Evolutionary conservation across 305 asterid species (phyloP).

Genomic region (Solanum chacoense): DNA sequence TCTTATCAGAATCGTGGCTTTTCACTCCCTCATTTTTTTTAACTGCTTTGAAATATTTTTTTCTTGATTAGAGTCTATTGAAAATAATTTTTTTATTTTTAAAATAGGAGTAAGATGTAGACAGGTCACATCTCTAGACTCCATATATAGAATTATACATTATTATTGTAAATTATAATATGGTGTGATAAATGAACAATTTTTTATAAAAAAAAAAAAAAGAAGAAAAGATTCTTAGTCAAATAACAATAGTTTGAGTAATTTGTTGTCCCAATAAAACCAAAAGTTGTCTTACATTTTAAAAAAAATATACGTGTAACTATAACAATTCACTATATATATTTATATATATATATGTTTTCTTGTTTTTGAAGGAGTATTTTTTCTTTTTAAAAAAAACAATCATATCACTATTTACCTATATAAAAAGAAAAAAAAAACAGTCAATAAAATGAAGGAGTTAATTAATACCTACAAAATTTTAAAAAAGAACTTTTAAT

Average conservation of each 20-base stretch:
- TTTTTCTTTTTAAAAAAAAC: background rate
- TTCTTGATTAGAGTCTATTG: background rate
- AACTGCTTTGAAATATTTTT: no score
- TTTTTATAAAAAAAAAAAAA: no score
- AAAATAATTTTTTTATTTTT: no score
- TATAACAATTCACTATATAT: background rate
- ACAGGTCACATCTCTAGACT: no score
- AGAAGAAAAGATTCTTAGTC: background rate
- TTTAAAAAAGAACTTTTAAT: background rate
- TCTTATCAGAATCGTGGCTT: background rate
- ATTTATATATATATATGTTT: no score
- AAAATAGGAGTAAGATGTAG: background rate
- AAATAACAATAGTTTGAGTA: background rate
- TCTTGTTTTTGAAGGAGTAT: background rate
- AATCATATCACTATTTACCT: background rate
- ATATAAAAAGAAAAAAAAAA: background rate
- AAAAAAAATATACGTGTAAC: background rate
- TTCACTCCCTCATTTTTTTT: background rate
- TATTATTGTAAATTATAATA: no score
- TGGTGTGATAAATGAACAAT: no score
- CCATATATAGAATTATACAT: no score
- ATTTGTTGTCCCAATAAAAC: background rate
- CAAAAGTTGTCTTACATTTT: background rate
- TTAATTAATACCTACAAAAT: background rate
- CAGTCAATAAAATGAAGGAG: background rate